These are phyloP conservation scores for Cyclospora cayetanensis DNA, from an alignment of 169 alveolate species.

Conservation along the genomic window DNA sequence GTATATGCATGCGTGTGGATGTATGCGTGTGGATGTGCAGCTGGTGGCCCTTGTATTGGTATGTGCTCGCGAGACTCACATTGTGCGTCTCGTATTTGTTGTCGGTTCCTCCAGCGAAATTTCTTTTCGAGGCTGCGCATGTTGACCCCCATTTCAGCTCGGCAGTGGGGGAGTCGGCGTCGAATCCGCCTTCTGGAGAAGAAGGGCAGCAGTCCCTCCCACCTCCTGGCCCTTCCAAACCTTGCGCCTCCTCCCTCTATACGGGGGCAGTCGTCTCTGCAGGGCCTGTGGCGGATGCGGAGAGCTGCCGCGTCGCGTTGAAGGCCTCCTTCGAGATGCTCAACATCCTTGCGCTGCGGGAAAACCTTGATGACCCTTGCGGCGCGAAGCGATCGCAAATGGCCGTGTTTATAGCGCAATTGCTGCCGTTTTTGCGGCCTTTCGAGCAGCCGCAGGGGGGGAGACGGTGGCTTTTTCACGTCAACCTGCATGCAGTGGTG, in stretches of 20 bases:
- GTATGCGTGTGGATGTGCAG: constrained; percentile 23
- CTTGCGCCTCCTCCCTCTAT: neutral
- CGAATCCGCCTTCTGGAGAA: neutral
- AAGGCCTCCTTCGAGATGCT: constrained; percentile 64
- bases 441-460: constrained; percentile 4
- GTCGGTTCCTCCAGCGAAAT: constrained; percentile 55
- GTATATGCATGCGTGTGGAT: neutral
- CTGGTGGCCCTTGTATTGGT: constrained; percentile 70
- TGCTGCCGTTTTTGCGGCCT: constrained; percentile 11
- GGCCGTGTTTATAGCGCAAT: neutral
- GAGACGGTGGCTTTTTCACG: constrained; percentile 25
- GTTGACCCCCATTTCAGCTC: constrained; percentile 57
- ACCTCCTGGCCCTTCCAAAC: neutral
- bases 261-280: constrained; percentile 8
- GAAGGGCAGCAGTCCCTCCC: neutral
- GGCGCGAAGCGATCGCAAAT: constrained; percentile 57
- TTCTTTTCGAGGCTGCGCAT: constrained; percentile 51
- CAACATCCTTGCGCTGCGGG: constrained; percentile 64
- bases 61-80: constrained; percentile 69
- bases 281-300: constrained; percentile 37
- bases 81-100: constrained; percentile 51
- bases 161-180: constrained; percentile 24
- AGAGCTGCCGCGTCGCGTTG: constrained; percentile 23
- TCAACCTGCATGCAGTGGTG: constrained; percentile 54
- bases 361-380: constrained; percentile 23